Conservation (phyloP, 108 stramenopile species). For the Mediolabrus comicus region DNA sequence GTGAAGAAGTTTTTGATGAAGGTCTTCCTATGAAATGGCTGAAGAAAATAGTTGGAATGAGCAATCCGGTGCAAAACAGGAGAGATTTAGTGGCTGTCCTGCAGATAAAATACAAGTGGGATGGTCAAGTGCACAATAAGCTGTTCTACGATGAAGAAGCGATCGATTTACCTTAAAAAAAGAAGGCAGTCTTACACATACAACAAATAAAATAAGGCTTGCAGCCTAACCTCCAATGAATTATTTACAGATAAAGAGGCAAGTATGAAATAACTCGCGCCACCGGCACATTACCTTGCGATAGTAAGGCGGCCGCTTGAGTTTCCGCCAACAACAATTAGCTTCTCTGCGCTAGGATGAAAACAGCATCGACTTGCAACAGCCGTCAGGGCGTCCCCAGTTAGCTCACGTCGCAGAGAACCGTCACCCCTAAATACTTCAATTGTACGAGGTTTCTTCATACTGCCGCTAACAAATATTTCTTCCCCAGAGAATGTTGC, state of each 20-base stretch:
- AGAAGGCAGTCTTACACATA: too few relatives aligned
- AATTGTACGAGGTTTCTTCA: slow-evolving; percentile 69
- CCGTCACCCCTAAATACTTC: slow-evolving; percentile 63
- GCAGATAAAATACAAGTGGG: slow-evolving; percentile 21
- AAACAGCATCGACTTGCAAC: slow-evolving; percentile 85
- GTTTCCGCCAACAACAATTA: slow-evolving; percentile 76
- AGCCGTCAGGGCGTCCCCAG: slow-evolving; percentile 68
- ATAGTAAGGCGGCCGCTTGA: slow-evolving; percentile 75
- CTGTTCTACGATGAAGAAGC: slow-evolving; percentile 28
- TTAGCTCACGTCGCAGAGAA: slow-evolving; percentile 43
- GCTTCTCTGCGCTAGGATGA: slow-evolving; percentile 64
- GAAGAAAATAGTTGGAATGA: slow-evolving; percentile 3
- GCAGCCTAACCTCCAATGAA: too few relatives aligned
- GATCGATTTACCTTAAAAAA: slow-evolving; percentile 20
- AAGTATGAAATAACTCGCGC: too few relatives aligned
- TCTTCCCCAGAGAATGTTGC: slow-evolving; percentile 28
- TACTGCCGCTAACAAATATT: slow-evolving; percentile 77
- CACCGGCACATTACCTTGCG: slow-evolving; percentile 66
- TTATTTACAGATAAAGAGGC: too few relatives aligned
- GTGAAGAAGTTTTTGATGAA: background rate
- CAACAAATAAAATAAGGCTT: too few relatives aligned
- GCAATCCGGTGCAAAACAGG: background rate
- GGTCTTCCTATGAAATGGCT: background rate
- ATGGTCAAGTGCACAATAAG: slow-evolving; percentile 12
- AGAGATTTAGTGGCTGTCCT: slow-evolving; percentile 26